Evolutionary conservation across 345 rosid species (phyloP).

Genomic region (Orychophragmus violaceus): DNA sequence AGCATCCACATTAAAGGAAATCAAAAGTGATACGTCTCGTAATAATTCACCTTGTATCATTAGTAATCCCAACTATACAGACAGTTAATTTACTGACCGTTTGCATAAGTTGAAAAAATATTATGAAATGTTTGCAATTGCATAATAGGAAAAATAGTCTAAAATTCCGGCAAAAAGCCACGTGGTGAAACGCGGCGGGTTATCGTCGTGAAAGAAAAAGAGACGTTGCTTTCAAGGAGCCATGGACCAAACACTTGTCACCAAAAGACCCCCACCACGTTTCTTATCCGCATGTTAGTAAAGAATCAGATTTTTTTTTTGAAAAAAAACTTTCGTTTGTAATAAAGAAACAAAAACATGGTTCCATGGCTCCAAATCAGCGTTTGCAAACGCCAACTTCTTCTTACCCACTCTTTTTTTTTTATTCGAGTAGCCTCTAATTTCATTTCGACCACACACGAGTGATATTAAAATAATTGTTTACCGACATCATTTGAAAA

Average conservation of each 20-base stretch:
- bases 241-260: conserved; percentile 5
- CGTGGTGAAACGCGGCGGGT: conserved; percentile 19
- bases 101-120: not conserved
- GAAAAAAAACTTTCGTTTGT: too few species aligned
- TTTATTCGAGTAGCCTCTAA: not conserved
- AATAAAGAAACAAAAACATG: not conserved
- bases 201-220: conserved; percentile 6
- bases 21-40: not conserved
- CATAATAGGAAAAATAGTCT: not conserved
- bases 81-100: not conserved
- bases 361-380: not conserved
- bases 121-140: not conserved
- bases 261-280: not conserved
- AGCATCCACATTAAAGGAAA: not conserved
- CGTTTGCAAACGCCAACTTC: conserved; percentile 3
- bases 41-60: not conserved
- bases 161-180: not conserved
- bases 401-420: not conserved
- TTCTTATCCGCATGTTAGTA: conserved; percentile 11
- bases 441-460: conserved; percentile 1
- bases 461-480: not conserved
- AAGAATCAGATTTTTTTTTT: not conserved
- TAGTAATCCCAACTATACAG: not conserved
- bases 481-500: conserved; percentile 2
- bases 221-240: conserved; percentile 10